Evolutionary conservation across 2,329 filamentous ascomycete genomes (phyloP).

Genomic region (Akanthomyces dipterigenus): DNA sequence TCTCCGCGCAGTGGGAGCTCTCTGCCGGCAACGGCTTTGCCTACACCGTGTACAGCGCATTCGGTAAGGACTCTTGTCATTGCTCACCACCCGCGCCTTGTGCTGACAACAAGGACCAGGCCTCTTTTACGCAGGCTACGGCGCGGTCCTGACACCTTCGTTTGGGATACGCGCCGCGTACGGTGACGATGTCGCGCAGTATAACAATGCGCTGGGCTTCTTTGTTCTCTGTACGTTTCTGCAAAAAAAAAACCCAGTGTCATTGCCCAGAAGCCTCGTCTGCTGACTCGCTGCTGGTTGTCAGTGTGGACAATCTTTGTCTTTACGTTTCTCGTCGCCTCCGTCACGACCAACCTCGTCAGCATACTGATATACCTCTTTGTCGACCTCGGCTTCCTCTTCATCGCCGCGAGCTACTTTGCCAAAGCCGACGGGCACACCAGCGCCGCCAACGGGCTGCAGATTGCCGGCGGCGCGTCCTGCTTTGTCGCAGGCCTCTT

Average conservation of each 20-base stretch:
- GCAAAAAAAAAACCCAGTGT: too few species aligned
- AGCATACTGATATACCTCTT: conserved; percentile 21
- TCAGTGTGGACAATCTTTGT: conserved; percentile 22
- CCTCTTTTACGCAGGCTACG: conserved; percentile 22
- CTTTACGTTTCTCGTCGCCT: conserved; percentile 19
- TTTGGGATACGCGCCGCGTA: conserved; percentile 22
- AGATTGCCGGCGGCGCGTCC: conserved; percentile 20
- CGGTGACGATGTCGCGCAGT: conserved; percentile 18
- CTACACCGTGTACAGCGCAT: conserved; percentile 48
- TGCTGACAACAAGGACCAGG: conserved; percentile 10
- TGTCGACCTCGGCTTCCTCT: conserved; percentile 19
- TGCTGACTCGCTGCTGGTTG: background rate
- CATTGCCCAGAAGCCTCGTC: too few species aligned
- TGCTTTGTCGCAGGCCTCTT: conserved; percentile 22
- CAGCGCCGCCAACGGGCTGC: conserved; percentile 12
- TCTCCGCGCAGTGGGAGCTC: conserved; percentile 51
- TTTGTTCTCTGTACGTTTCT: conserved; percentile 19
- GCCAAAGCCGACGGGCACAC: conserved; percentile 19
- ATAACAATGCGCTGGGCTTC: conserved; percentile 22
- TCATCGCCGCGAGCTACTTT: conserved; percentile 20
- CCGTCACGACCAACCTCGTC: conserved; percentile 19
- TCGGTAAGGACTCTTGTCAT: conserved; percentile 31
- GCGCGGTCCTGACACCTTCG: conserved; percentile 19
- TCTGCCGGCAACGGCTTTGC: conserved; percentile 44
- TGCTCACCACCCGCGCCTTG: background rate